Conservation (phyloP, 2,329 filamentous ascomycete genomes). For the Atkinsonella texensis region DNA sequence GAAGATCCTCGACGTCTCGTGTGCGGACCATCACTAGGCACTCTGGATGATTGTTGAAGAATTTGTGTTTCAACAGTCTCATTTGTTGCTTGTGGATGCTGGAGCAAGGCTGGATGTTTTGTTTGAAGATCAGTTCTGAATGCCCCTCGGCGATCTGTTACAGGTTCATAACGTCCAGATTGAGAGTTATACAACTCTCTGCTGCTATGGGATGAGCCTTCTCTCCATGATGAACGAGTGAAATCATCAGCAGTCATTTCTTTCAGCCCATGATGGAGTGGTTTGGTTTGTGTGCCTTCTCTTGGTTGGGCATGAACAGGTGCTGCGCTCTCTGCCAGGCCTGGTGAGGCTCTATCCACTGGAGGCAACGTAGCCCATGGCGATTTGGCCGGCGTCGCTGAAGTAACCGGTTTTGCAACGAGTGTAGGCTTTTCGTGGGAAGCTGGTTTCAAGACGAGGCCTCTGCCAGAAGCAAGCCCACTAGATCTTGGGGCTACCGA, state of each 20-base stretch:
- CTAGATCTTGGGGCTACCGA: conserved; percentile 32
- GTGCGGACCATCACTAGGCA: conserved; percentile 54
- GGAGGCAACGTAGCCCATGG: conserved; percentile 85
- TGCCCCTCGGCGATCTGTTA: conserved; percentile 62
- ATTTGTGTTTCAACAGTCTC: conserved; percentile 71
- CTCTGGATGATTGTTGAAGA: conserved; percentile 71
- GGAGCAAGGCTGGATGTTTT: conserved; percentile 66
- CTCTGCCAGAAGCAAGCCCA: conserved; percentile 42
- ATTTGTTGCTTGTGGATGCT: conserved; percentile 55
- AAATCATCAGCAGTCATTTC: conserved; percentile 95
- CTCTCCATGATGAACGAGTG: conserved; percentile 69
- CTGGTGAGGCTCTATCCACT: conserved; percentile 66
- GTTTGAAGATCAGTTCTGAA: conserved; percentile 53
- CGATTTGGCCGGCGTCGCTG: conserved; percentile 66
- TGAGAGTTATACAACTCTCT: conserved; percentile 91
- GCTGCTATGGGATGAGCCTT: conserved; percentile 48
- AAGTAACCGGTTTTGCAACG: conserved; percentile 57
- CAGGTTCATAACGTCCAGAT: conserved; percentile 85
- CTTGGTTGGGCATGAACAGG: conserved; percentile 36
- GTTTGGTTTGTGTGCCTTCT: conserved; percentile 44
- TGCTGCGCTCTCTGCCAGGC: conserved; percentile 43
- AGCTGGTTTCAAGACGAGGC: conserved; percentile 52
- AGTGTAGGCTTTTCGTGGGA: conserved; percentile 58
- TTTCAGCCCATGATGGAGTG: conserved; percentile 43
- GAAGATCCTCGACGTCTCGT: conserved; percentile 75